phyloP scores from a whole-genome alignment of 2,329 filamentous ascomycete genomes.

The Neofusicoccum umdonicola region DNA sequence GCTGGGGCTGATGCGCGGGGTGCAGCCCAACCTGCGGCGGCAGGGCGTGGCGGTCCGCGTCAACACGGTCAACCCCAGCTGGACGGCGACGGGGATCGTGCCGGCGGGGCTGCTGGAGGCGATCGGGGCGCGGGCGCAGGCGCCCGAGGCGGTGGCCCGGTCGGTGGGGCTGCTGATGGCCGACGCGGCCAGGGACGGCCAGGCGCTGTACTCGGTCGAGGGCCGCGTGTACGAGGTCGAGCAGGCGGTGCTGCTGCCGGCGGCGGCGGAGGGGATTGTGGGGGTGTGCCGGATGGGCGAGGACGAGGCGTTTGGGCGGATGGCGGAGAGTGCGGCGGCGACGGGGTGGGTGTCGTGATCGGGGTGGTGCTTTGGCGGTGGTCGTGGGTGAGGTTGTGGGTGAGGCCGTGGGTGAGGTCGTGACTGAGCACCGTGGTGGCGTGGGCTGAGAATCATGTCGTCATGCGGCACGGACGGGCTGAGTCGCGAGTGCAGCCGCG shows the following conservation, averaged over 20 bases:
- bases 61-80: conserved; percentile 56
- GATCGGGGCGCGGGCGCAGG: conserved; percentile 45
- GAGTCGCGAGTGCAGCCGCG: neutral
- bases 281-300: too few species aligned
- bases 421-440: neutral
- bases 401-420: neutral
- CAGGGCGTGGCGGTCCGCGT: conserved; percentile 51
- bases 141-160: conserved; percentile 48
- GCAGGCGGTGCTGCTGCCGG: neutral
- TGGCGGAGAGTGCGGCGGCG: neutral
- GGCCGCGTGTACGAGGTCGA: neutral
- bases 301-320: conserved; percentile 30
- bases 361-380: neutral
- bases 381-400: neutral
- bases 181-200: conserved; percentile 48
- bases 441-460: neutral
- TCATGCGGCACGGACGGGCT: neutral
- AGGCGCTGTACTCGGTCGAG: conserved; percentile 26
- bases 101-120: conserved; percentile 38
- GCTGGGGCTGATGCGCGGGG: neutral
- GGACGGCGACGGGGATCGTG: conserved; percentile 53
- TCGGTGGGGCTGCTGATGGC: conserved; percentile 52
- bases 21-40: neutral
- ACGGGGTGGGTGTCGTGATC: neutral
- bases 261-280: neutral